Evolutionary conservation across 495 filamentous ascomycete species (phyloP).

Genomic region (Achaetomiella virescens): DNA sequence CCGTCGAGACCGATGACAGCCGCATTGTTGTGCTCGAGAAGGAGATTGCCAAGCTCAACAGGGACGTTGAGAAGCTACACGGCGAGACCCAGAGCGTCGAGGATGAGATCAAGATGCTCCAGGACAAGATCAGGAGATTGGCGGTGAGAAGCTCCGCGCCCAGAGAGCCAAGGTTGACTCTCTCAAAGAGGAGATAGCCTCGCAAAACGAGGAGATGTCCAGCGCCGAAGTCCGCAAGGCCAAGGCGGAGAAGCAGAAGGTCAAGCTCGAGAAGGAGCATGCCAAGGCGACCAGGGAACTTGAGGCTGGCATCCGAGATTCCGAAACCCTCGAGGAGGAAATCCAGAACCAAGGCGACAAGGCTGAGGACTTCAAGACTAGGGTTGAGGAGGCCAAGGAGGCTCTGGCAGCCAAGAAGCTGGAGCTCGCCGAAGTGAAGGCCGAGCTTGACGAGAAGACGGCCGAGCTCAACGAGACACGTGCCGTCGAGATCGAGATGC

Average conservation of each 20-base stretch:
- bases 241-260: conserved; percentile 87
- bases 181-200: conserved; percentile 76
- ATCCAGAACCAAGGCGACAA: conserved; percentile 67
- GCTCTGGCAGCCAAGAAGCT: conserved; percentile 72
- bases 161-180: conserved; percentile 94
- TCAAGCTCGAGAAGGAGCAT: conserved; percentile 77
- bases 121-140: conserved; percentile 96
- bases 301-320: conserved; percentile 59
- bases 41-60: conserved; percentile 65
- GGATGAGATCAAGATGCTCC: conserved; percentile 80
- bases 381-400: conserved; percentile 82
- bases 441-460: conserved; percentile 79
- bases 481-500: conserved; percentile 93
- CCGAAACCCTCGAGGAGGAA: conserved; percentile 68
- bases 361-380: conserved; percentile 62
- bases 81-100: conserved; percentile 79
- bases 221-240: conserved; percentile 75
- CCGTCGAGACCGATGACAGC: conserved; percentile 72
- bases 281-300: conserved; percentile 71
- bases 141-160: conserved; percentile 81
- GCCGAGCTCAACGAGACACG: conserved; percentile 84
- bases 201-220: conserved; percentile 73
- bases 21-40: conserved; percentile 65
- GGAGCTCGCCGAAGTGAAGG: conserved; percentile 71
- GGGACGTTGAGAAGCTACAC: conserved; percentile 74